Evolutionary conservation across 2,329 filamentous ascomycete species (phyloP).

Genomic region (Fusarium pseudoanthophilum): DNA sequence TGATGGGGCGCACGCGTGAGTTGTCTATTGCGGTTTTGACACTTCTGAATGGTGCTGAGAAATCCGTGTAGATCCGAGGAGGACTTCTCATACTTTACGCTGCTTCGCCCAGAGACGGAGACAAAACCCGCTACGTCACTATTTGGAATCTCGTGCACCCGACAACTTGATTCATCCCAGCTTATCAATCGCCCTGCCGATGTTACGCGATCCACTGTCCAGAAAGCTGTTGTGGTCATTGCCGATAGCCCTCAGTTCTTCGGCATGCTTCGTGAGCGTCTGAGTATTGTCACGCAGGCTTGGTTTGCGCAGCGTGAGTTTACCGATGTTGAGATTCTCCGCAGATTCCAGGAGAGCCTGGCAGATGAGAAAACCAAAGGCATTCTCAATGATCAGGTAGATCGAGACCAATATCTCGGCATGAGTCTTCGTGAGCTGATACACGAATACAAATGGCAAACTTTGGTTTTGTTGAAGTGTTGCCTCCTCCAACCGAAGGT

Average conservation of each 20-base stretch:
- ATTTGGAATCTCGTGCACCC: slow-evolving; percentile 95
- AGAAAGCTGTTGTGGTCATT: slow-evolving; percentile 97
- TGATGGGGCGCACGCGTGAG: slow-evolving; percentile 93
- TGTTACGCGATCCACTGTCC: slow-evolving; percentile 96
- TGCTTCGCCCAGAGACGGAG: slow-evolving; percentile 71
- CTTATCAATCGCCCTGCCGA: slow-evolving; percentile 84
- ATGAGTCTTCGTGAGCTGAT: slow-evolving; percentile 90
- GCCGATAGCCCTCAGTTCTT: slow-evolving; percentile 91
- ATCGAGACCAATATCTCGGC: slow-evolving; percentile 88
- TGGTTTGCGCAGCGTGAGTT: slow-evolving; percentile 98
- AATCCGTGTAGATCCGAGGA: slow-evolving; percentile 77
- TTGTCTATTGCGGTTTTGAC: slow-evolving; percentile 32
- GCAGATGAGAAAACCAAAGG: slow-evolving; percentile 71
- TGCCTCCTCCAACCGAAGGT: slow-evolving; percentile 95
- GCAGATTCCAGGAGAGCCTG: slow-evolving; percentile 91
- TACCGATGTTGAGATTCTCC: slow-evolving; percentile 87
- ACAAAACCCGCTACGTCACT: slow-evolving; percentile 77
- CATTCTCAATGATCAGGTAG: slow-evolving; percentile 71
- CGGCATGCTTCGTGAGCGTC: slow-evolving; percentile 87
- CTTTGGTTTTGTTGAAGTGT: slow-evolving; percentile 92
- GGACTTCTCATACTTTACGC: slow-evolving; percentile 98
- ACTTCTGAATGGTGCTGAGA: slow-evolving; percentile 26
- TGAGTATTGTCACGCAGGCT: slow-evolving; percentile 90
- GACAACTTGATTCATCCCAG: slow-evolving; percentile 84
- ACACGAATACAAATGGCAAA: slow-evolving; percentile 94